phyloP scores from a whole-genome alignment of 129 eudicot species.

The Flaveria robusta region DNA sequence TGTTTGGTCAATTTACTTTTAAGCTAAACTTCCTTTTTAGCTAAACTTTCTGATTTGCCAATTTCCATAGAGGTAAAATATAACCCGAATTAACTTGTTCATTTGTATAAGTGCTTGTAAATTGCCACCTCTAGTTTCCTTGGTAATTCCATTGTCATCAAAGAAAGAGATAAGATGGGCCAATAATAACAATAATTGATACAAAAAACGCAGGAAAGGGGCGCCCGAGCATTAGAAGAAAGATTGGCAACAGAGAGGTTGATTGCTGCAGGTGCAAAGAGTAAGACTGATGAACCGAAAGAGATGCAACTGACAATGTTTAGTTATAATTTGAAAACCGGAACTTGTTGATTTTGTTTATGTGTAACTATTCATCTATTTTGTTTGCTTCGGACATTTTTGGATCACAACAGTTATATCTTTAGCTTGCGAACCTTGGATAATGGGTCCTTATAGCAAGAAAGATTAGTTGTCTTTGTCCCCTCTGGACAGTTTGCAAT shows the following conservation, averaged over 20 bases:
- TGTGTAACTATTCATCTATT: slow-evolving; percentile 37
- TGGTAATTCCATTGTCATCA: too few species aligned
- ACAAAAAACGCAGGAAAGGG: slow-evolving; percentile 77
- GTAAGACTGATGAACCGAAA: slow-evolving; percentile 52
- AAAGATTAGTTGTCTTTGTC: slow-evolving; percentile 20
- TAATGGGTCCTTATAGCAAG: slow-evolving; percentile 18
- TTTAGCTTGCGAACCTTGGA: slow-evolving; percentile 11
- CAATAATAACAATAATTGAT: background rate
- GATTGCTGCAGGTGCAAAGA: slow-evolving; percentile 43
- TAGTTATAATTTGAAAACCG: slow-evolving; percentile 26
- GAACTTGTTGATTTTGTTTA: slow-evolving; percentile 15
- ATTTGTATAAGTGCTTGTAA: background rate
- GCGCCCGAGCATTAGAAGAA: slow-evolving; percentile 94
- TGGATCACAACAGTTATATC: slow-evolving; percentile 27
- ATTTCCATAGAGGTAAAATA: background rate
- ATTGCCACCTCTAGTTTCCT: too few species aligned
- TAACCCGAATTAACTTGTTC: background rate
- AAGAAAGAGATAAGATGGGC: background rate
- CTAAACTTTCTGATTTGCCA: background rate
- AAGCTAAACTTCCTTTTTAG: background rate
- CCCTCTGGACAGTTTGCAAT: slow-evolving; percentile 22
- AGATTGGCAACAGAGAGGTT: slow-evolving; percentile 86
- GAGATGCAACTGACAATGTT: slow-evolving; percentile 75
- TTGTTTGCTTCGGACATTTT: slow-evolving; percentile 13
- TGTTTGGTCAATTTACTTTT: background rate